Conservation (phyloP, 345 rosid species). For the Camelina sativa region DNA sequence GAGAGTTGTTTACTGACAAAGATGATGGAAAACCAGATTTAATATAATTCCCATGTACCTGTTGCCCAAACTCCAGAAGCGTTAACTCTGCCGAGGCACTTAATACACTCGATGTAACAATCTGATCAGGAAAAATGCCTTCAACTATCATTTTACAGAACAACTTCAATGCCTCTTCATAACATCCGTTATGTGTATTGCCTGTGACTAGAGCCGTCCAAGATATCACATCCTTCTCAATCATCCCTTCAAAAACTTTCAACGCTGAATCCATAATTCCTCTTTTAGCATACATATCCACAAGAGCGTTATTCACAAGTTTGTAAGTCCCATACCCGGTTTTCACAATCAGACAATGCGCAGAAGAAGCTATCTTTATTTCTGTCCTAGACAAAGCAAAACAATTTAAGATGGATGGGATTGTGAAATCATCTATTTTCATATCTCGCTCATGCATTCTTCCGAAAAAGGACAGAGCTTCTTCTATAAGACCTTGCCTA, state of each 20-base stretch:
- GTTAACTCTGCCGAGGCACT: conserved; percentile 81
- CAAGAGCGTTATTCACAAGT: conserved; percentile 79
- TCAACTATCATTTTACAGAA: conserved; percentile 65
- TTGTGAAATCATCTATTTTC: conserved; percentile 69
- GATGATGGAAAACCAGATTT: conserved; percentile 67
- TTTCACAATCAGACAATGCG: conserved; percentile 76
- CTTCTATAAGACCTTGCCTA: conserved; percentile 62
- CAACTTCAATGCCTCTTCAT: conserved; percentile 68
- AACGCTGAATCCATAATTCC: conserved; percentile 59
- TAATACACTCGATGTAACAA: conserved; percentile 67
- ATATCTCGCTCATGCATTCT: conserved; percentile 65
- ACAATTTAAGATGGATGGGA: conserved; percentile 73
- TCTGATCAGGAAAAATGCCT: conserved; percentile 63
- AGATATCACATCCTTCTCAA: conserved; percentile 72
- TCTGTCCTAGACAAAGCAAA: conserved; percentile 58
- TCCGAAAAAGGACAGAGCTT: conserved; percentile 67
- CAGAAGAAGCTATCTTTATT: conserved; percentile 51
- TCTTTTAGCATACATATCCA: conserved; percentile 89
- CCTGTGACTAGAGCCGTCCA: conserved; percentile 97
- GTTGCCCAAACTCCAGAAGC: conserved; percentile 74
- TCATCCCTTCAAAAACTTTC: conserved; percentile 65
- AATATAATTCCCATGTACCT: conserved; percentile 68
- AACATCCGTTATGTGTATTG: conserved; percentile 57
- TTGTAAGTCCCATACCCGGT: conserved; percentile 66
- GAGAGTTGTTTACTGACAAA: conserved; percentile 73